Evolutionary conservation across 2,329 filamentous ascomycete species (phyloP).

Genomic region (Westerdykella ornata): DNA sequence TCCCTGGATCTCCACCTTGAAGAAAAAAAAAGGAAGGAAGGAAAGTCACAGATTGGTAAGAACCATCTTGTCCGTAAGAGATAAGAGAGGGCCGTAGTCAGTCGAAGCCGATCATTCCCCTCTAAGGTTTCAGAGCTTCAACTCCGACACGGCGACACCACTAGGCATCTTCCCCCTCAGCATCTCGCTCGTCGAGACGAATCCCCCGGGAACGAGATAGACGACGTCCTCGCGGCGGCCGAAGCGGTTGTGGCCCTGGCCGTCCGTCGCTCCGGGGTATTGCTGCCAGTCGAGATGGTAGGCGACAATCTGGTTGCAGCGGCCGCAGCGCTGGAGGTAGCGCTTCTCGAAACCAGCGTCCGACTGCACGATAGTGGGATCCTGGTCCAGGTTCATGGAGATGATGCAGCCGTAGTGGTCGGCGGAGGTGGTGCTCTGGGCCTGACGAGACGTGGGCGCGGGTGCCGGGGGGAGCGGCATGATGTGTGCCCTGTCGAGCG

Average conservation of each 20-base stretch:
- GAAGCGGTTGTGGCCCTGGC: conserved; percentile 5
- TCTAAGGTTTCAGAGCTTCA: not conserved
- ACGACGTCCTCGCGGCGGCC: conserved; percentile 44
- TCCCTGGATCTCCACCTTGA: no score
- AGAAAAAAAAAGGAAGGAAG: conserved; percentile 2
- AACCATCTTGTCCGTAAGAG: no score
- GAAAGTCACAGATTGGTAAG: not conserved
- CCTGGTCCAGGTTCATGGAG: conserved; percentile 43
- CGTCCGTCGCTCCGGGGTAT: conserved; percentile 28
- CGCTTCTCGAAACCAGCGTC: conserved; percentile 64
- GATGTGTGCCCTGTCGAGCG: conserved; percentile 52
- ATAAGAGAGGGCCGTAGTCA: no score
- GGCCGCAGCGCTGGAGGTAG: conserved; percentile 51
- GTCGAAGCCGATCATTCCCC: no score
- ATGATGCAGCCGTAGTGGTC: conserved; percentile 48
- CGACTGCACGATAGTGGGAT: conserved; percentile 47
- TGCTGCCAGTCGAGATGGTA: conserved; percentile 55
- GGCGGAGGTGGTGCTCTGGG: conserved; percentile 6
- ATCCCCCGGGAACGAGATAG: conserved; percentile 55
- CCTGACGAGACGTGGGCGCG: conserved; percentile 9
- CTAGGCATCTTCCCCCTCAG: conserved; percentile 31
- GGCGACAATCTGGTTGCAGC: conserved; percentile 56
- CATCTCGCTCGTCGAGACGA: conserved; percentile 55
- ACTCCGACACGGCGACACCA: conserved; percentile 5
- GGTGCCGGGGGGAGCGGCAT: conserved; percentile 45